Base-by-base conservation (phyloP, 306 rosid species). In the Trichosanthes truncata region DNA sequence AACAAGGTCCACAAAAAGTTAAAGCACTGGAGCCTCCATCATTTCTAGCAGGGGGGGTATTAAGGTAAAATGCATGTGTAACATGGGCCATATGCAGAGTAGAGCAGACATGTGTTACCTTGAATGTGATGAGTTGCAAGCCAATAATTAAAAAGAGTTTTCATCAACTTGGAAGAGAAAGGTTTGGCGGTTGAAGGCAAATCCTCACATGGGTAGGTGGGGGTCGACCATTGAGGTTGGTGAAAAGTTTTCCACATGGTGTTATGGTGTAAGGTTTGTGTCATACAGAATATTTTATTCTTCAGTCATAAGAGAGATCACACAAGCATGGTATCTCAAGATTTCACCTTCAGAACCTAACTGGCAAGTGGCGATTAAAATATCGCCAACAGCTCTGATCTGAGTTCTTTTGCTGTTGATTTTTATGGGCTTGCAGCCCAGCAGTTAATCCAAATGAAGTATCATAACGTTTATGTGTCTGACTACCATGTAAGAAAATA, bases 211-310 rank as follows among this genome's bases (percentile, higher is more conserved):
- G 78, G 78, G 60, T 74, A 29, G 83, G 79, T 81, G 45, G 83
- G 82, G 69, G 23, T 65, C n/a, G 43, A 25, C 20, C 29, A 3
- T 45, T 60, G 7, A 86, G 84, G 81, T 79, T 1, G 80, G 41
- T 18, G 73, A 74, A 17, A 78, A 72, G 65, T 35, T 56, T 61
- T 43, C 71, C 90, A 80, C 84, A 78, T 84, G 88, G 61, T 31
- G 68, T 74, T 43, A 31, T 11, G 72, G 35, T 77, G 83, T 29
- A 20, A 36, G 49, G 78, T 72, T 82, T 35, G 29, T 74, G 41
- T 66, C 84, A 74, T 25, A 49, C 53, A 51, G 25, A 49, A 49
- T 74, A 74, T 49, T 74, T 48, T 49, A 48, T 74, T 49, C 17
- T 74, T 29, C 60, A 29, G 60, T 46, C 60, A 31, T 73, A 73